Evolutionary conservation across 73 alveolate genomes (phyloP).

Genomic region (Paramecium sonneborni): DNA sequence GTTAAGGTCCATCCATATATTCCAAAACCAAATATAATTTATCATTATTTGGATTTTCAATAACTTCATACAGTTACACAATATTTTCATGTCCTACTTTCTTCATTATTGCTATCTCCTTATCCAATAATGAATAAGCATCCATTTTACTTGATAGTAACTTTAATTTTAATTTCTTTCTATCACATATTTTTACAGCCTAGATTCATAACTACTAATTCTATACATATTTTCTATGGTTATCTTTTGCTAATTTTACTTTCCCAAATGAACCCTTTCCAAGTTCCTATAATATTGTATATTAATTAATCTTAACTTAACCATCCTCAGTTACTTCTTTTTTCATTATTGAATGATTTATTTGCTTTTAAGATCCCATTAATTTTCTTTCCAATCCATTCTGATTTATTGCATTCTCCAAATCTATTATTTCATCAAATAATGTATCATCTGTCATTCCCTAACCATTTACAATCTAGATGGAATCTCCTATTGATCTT

Average conservation of each 20-base stretch:
- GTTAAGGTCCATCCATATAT: conserved; percentile 67
- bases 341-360: conserved; percentile 13
- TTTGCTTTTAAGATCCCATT: not conserved
- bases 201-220: not conserved
- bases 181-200: conserved; percentile 55
- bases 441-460: conserved; percentile 22
- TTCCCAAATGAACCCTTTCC: conserved; percentile 71
- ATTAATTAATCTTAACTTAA: conserved; percentile 55
- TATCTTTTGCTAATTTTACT: conserved; percentile 58
- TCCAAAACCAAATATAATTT: conserved; percentile 82
- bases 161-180: conserved; percentile 57
- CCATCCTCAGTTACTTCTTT: conserved; percentile 54
- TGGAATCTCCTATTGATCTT: not conserved
- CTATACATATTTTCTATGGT: not conserved
- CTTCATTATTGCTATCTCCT: conserved; percentile 78
- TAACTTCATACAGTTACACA: conserved; percentile 75
- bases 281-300: conserved; percentile 6
- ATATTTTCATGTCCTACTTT: conserved; percentile 80
- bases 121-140: conserved; percentile 58
- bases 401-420: not conserved
- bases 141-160: conserved; percentile 4
- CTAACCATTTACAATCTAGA: not conserved
- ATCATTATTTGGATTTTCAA: conserved; percentile 78
- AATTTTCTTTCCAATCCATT: not conserved
- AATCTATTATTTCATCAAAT: conserved; percentile 18